Conservation (phyloP, 2,329 filamentous ascomycete genomes). For the Fusarium redolens region DNA sequence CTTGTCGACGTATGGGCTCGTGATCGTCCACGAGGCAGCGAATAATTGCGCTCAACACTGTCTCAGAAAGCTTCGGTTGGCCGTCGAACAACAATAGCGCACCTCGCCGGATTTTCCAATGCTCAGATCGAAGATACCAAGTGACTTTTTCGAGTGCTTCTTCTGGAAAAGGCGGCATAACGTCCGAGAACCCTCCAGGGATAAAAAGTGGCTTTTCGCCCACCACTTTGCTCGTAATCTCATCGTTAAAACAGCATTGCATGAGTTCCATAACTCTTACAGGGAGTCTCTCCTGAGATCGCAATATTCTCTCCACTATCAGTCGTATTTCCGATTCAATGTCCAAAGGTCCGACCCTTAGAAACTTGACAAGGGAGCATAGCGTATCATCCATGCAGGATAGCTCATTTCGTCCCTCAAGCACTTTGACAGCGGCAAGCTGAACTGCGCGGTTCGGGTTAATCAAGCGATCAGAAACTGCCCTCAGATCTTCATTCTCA, state of each 20-base stretch:
- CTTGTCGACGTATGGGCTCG: not conserved
- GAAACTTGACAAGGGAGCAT: not conserved
- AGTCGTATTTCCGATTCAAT: not conserved
- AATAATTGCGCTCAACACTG: not conserved
- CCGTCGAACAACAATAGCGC: not conserved
- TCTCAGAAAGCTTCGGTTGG: not conserved
- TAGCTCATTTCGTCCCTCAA: not conserved
- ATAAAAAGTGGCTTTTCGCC: not conserved
- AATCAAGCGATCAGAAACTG: not conserved
- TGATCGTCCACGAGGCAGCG: not conserved
- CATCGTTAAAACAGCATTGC: not conserved
- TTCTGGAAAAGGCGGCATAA: not conserved
- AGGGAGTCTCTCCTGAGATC: not conserved
- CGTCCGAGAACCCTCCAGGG: not conserved
- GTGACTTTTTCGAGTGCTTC: not conserved
- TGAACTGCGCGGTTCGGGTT: not conserved
- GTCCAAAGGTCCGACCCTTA: not conserved
- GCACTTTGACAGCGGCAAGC: not conserved
- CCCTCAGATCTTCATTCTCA: not conserved
- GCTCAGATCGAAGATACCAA: not conserved
- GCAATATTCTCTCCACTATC: not conserved
- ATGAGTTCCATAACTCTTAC: not conserved
- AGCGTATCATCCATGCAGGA: not conserved
- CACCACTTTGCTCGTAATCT: fast-evolving
- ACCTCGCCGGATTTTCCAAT: not conserved